phyloP scores from a whole-genome alignment of 1,139 yeast species.

The Lodderomyces beijingensis region DNA sequence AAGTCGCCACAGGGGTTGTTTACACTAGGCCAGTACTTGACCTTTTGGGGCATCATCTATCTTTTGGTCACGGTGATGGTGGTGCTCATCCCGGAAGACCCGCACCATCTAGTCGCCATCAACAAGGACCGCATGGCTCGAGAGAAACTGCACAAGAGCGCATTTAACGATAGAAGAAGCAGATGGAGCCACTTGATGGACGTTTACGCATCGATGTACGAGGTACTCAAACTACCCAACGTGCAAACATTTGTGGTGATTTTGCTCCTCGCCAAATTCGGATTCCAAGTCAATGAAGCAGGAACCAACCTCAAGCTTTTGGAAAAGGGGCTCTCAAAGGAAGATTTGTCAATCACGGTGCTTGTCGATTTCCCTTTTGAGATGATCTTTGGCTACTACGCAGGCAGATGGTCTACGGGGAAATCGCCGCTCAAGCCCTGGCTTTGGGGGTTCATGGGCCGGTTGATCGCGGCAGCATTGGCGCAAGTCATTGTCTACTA shows the following conservation, averaged over 20 bases:
- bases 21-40: conserved; percentile 69
- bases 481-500: conserved; percentile 71
- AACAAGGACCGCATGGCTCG: conserved; percentile 38
- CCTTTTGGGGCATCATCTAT: conserved; percentile 74
- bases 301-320: conserved; percentile 87
- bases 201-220: conserved; percentile 74
- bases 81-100: conserved; percentile 62
- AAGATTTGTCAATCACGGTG: conserved; percentile 89
- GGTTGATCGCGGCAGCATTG: conserved; percentile 67
- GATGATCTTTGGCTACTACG: conserved; percentile 89
- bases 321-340: conserved; percentile 92
- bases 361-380: conserved; percentile 95
- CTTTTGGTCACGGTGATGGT: conserved; percentile 56
- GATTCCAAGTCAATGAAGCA: conserved; percentile 93
- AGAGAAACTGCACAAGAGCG: conserved; percentile 30
- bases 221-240: conserved; percentile 70
- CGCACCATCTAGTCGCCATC: conserved; percentile 40
- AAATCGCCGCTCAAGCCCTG: conserved; percentile 74
- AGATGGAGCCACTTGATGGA: conserved; percentile 28
- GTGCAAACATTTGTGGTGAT: conserved; percentile 72
- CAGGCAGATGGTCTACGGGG: conserved; percentile 91
- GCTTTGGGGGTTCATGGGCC: conserved; percentile 85
- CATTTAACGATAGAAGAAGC: conserved; percentile 14
- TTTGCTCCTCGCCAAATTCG: conserved; percentile 78
- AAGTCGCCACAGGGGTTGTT: conserved; percentile 68